Percentiles rank a stretch among this genome's conserved stretches.
Conservation (phyloP, 805 yeast genomes). For the Grigorovia yakushimaensis region DNA sequence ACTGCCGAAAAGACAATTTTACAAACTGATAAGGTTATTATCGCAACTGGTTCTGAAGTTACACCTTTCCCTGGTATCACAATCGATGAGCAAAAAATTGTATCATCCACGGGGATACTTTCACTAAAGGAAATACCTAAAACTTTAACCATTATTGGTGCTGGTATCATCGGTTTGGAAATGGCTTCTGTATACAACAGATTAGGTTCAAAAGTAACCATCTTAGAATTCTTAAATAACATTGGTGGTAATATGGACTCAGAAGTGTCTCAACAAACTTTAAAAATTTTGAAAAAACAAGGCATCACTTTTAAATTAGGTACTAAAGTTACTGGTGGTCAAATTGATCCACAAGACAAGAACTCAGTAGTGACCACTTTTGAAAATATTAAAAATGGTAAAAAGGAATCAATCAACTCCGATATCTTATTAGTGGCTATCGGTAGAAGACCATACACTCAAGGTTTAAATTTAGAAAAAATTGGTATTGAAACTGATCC, state of each 20-base stretch:
- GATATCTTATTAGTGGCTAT: slow-evolving; percentile 94
- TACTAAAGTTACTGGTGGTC: slow-evolving; percentile 83
- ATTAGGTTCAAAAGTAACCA: slow-evolving; percentile 91
- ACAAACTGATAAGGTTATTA: slow-evolving; percentile 77
- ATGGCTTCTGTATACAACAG: slow-evolving; percentile 98
- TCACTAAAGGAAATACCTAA: slow-evolving; percentile 84
- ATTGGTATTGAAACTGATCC: slow-evolving; percentile 86
- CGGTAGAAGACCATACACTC: slow-evolving; percentile 96
- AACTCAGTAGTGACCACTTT: slow-evolving; percentile 84
- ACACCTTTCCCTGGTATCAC: slow-evolving; percentile 98
- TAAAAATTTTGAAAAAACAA: slow-evolving; percentile 86
- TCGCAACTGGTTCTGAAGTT: slow-evolving; percentile 98
- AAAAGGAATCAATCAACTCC: slow-evolving; percentile 69
- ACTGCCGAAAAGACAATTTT: slow-evolving; percentile 51
- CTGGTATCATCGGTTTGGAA: slow-evolving; percentile 98
- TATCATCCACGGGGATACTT: slow-evolving; percentile 88
- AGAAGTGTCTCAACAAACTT: slow-evolving; percentile 85
- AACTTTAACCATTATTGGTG: slow-evolving; percentile 88
- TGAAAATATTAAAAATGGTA: slow-evolving; percentile 82
- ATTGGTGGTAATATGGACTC: slow-evolving; percentile 98
- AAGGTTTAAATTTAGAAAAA: slow-evolving; percentile 80
- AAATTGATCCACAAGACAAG: slow-evolving; percentile 42
- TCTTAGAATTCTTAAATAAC: slow-evolving; percentile 79
- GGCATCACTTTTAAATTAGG: slow-evolving; percentile 89
- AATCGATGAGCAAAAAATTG: slow-evolving; percentile 94